Evolutionary conservation across 2,329 filamentous ascomycete species (phyloP), one percentile per base, ranked within the genome.

Genomic region (Zarea fungicola): DNA sequence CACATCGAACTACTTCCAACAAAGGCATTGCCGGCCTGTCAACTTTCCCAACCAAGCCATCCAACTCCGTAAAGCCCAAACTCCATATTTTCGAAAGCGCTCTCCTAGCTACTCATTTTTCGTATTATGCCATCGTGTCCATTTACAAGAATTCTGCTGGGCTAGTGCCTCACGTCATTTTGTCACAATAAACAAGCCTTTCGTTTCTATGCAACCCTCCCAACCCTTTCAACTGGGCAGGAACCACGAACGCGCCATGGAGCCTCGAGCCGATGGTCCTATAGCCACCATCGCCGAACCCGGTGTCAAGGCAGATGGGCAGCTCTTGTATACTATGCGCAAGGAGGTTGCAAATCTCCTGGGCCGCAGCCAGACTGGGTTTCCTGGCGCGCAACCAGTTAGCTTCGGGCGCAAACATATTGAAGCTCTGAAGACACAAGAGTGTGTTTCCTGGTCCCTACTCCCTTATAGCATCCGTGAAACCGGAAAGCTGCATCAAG

Each of bases 341-440:
- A 72, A 74, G 52, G 85, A 89, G 63, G 88, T 96, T 51, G 86
- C 88, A 22, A 63, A 75, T 6, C 76, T 96, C 37, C 79, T 99
- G n/a, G 76, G 78, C 16, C 80, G 90, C 58, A 75, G 76, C 45
- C 83, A 80, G 56, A 70, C 72, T 21, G 76, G 71, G 55, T 99
- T 99, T 58, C 91, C 93, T 1, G 93, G 83, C 60, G 92, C 93
- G 44, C 93, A 99, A 67, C 93, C 93, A 13, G 91, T 99, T 55
- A 95, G 89, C 62, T 99, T 99, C 65, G 77, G 87, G 48, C 77
- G 85, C 50, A 77, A 81, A 58, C 93, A 99, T 66, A 69, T 97
- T 9, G 72, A 83, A n/a, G 90, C 95, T 70, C 78, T 99, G 29
- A 82, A 85, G 53, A 76, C 77, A 51, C 77, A 87, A 62, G 93